Base-by-base conservation (phyloP, 768 basidiomycete species). In the Russula earlei region DNA sequence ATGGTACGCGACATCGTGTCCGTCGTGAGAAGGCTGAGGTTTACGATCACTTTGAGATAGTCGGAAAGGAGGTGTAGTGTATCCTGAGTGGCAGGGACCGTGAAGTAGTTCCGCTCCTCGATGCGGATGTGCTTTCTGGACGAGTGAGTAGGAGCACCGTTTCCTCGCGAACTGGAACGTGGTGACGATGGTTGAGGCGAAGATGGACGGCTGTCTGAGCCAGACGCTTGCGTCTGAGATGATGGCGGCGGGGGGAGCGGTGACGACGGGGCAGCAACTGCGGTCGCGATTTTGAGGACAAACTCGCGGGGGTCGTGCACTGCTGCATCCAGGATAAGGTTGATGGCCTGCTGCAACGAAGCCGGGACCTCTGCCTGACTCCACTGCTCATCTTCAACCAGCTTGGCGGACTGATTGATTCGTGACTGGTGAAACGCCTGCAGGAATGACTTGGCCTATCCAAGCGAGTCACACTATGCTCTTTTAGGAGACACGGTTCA, bases 311-410 rank as follows among this genome's bases (percentile, higher is more conserved):
- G 85, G 69, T 97, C 91, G 14, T 74, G 75, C 29, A 96, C 82
- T 6, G 95, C 94, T 24, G 84, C 81, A 59, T 87, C 83, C 17
- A 96, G 77, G 48, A 99, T 70, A 9, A 85, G 72, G 63, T 88
- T 78, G 36, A 84, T 77, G n/a, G 81, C 73, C 47, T 76, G 78
- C 69, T 98, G 95, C 25, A 89, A 70, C 4, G 72, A 60, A 4
- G 73, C 65, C 1, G 83, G 72, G 14, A 95, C 82, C 54, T 96
- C 90, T 14, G 81, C 76, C 15, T 87, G 87, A 55, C 75, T 82
- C 96, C 96, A 98, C 57, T 85, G 87, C 66, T 99, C 96, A 62
- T 97, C 92, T 68, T 98, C 93, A 8, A 99, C 95, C 25, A 91
- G 72, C 67, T 87, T 91, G 25, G 95, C 94, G 3, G 86, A 87